Evolutionary conservation across 345 rosid genomes (phyloP).

Genomic region (Geranium rotundifolium): DNA sequence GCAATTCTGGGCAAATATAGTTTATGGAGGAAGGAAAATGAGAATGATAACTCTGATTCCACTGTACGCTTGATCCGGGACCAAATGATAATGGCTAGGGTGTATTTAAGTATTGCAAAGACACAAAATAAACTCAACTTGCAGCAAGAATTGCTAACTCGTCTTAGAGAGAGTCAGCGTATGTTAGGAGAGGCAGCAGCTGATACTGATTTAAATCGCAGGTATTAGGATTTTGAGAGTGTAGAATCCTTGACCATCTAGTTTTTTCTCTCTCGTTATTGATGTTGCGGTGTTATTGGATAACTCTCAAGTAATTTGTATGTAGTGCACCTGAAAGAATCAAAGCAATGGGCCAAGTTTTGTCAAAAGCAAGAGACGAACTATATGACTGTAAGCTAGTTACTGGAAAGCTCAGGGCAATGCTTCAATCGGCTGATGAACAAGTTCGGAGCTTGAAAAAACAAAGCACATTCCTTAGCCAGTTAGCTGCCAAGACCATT

Average conservation of each 20-base stretch:
- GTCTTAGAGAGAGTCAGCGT: slow-evolving; percentile 81
- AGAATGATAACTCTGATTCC: slow-evolving; percentile 78
- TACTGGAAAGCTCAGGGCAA: slow-evolving; percentile 92
- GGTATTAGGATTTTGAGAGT: slow-evolving; percentile 28
- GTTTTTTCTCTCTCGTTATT: slow-evolving; percentile 4
- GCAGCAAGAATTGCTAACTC: slow-evolving; percentile 59
- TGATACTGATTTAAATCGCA: slow-evolving; percentile 70
- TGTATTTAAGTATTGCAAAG: slow-evolving; percentile 69
- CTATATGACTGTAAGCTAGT: slow-evolving; percentile 89
- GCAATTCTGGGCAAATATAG: slow-evolving; percentile 90
- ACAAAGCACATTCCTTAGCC: slow-evolving; percentile 97
- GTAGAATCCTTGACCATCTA: not conserved
- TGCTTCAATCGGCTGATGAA: slow-evolving; percentile 95
- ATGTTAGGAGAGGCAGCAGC: slow-evolving; percentile 58
- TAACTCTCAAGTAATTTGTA: slow-evolving; percentile 5
- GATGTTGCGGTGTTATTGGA: slow-evolving; percentile 2
- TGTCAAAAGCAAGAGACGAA: slow-evolving; percentile 70
- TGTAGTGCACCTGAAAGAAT: slow-evolving; percentile 75
- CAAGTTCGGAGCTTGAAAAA: slow-evolving; percentile 96
- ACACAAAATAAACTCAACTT: slow-evolving; percentile 56
- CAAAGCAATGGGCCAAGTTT: slow-evolving; percentile 79
- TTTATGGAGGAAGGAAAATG: slow-evolving; percentile 90
- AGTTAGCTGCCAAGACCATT: slow-evolving; percentile 94
- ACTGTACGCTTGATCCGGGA: slow-evolving; percentile 85
- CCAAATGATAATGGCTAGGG: slow-evolving; percentile 94